A percentile compares a stretch with the other conserved stretches of the same genome.
Conservation (phyloP, 345 rosid genomes). For the Mangifera indica region DNA sequence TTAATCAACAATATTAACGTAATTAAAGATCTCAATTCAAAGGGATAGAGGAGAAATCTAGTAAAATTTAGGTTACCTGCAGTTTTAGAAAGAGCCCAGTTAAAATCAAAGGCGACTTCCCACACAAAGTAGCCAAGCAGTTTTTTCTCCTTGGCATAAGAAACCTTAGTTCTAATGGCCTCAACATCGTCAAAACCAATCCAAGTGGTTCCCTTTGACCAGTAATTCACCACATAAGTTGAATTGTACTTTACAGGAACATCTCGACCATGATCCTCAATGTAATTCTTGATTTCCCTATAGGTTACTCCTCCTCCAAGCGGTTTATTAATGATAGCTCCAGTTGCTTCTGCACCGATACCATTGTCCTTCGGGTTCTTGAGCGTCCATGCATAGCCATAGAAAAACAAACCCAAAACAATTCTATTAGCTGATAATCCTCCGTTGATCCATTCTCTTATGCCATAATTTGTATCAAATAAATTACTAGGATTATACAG, state of each 20-base stretch:
- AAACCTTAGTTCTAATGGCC: conserved; percentile 33
- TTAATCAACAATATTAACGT: background rate
- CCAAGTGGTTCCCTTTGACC: conserved; percentile 30
- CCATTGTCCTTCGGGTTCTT: background rate
- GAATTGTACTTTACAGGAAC: conserved; percentile 24
- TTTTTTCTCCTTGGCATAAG: conserved; percentile 37
- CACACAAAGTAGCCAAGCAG: conserved; percentile 42
- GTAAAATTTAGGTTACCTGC: background rate
- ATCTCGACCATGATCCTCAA: conserved; percentile 10
- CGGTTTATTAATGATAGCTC: background rate
- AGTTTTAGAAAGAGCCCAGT: conserved; percentile 43
- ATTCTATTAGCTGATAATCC: conserved; percentile 22
- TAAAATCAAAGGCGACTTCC: conserved; percentile 30
- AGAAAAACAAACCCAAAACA: conserved; percentile 30
- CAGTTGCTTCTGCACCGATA: conserved; percentile 17
- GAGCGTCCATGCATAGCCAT: conserved; percentile 34
- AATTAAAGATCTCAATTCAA: background rate
- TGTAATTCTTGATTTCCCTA: conserved; percentile 16
- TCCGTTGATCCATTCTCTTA: background rate
- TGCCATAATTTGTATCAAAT: background rate
- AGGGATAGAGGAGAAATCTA: background rate
- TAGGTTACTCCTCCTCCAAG: conserved; percentile 35
- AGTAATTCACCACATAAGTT: conserved; percentile 34
- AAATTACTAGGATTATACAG: background rate
- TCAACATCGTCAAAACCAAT: conserved; percentile 47